Conservation (phyloP, 805 yeast species). For the Priceomyces haplophilus region DNA sequence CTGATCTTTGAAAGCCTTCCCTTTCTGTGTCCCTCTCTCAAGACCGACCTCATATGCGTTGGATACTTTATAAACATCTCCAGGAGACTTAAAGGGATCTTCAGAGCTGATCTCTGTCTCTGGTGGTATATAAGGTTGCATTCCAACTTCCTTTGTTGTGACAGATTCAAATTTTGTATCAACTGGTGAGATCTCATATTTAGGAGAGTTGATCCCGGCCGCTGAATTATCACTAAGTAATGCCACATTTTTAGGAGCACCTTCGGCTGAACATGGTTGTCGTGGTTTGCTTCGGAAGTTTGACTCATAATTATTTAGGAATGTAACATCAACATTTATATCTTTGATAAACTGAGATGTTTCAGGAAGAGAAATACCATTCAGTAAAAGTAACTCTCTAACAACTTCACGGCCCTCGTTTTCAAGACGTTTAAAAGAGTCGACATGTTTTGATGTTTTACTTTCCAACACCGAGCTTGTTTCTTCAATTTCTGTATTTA, state of each 20-base stretch:
- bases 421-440: constrained; percentile 39
- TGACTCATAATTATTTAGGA: constrained; percentile 15
- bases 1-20: constrained; percentile 19
- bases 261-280: neutral
- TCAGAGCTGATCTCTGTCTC: neutral
- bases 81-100: neutral
- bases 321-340: constrained; percentile 28
- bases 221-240: neutral
- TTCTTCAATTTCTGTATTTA: constrained; percentile 39
- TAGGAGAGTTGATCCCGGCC: neutral
- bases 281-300: neutral
- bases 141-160: constrained; percentile 8
- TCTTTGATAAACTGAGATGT: constrained; percentile 14
- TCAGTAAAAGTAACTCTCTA: constrained; percentile 20
- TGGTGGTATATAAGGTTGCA: constrained; percentile 13
- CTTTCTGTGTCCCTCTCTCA: constrained; percentile 29
- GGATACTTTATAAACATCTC: constrained; percentile 5
- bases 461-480: constrained; percentile 52
- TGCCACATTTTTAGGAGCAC: neutral
- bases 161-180: neutral
- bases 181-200: neutral
- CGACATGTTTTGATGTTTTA: constrained; percentile 43
- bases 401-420: constrained; percentile 35
- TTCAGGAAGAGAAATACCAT: constrained; percentile 20
- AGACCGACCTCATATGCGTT: constrained; percentile 36